Percentiles rank a stretch among this genome's conserved stretches.
phyloP scores from a whole-genome alignment of 129 eudicot genomes.

The Tagetes patula region DNA sequence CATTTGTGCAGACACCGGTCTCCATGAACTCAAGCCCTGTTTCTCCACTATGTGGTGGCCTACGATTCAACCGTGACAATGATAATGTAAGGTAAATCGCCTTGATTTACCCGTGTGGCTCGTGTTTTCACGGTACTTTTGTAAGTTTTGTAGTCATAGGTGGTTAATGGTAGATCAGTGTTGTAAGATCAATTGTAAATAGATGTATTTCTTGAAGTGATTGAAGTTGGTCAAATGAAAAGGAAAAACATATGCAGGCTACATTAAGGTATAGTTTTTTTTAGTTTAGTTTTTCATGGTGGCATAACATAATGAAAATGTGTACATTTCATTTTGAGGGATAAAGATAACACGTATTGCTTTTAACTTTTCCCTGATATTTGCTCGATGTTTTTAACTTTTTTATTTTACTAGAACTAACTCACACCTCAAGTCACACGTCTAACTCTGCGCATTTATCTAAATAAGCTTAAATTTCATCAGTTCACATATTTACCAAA shows the following conservation, averaged over 20 bases:
- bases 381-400: too few relatives aligned
- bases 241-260: too few relatives aligned
- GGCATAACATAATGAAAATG: background rate
- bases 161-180: conserved; percentile 15
- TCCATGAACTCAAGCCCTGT: conserved; percentile 42
- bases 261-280: background rate
- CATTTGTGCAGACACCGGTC: conserved; percentile 55
- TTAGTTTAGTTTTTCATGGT: conserved; percentile 10
- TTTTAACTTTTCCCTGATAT: background rate
- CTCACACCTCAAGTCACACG: too few relatives aligned
- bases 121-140: background rate
- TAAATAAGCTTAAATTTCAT: too few relatives aligned
- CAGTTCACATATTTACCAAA: too few relatives aligned
- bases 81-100: background rate
- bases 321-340: conserved; percentile 5
- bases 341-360: background rate
- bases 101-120: background rate
- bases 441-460: too few relatives aligned
- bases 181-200: conserved; percentile 30
- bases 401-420: too few relatives aligned
- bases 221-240: background rate
- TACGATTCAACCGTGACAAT: conserved; percentile 15
- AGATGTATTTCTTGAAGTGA: conserved; percentile 20
- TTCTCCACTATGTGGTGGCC: conserved; percentile 43
- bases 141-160: conserved; percentile 25